Base-by-base conservation (phyloP, 805 yeast genomes). In the Ogataea pini region DNA sequence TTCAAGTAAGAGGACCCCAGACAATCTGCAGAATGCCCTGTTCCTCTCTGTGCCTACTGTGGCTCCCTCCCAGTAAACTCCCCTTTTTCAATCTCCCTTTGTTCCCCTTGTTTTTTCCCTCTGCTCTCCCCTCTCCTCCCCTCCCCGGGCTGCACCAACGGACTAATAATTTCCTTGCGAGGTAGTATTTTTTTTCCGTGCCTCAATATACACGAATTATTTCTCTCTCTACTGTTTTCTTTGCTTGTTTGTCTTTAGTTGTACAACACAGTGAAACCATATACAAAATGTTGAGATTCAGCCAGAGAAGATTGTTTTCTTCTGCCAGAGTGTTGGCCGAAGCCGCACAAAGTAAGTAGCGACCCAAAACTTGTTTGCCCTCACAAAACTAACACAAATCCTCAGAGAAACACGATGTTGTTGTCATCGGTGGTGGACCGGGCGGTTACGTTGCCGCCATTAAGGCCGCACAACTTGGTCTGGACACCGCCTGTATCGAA, bases 381-480 rank as follows among this genome's bases (percentile, higher is more conserved):
- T 28, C 31, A 10, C 14, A 28, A 17, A n/a, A 31, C 58, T 56
- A 56, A 56, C 59, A 37, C 34, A 13, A 14, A n/a, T 19, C 13
- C 14, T 17, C n/a, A 56, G 63, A 64, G 61, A 84, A 85, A 65
- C 94, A 89, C 68, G 98, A 94, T 64, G 81, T 94, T 47, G 96
- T 92, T 47, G 89, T 94, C 61, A 86, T 94, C 65, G 99, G 99
- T 60, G 98, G 97, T 62, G 99, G 99, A 50, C 99, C 99, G 59
- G 99, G 98, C 71, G 99, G 99, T 54, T 94, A 94, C 70, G 94
- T 94, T 61, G 98, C 97, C 47, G 99, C 99, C 64, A 94, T 94
- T 71, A 92, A 89, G 72, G 97, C 97, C 51, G 99, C 99, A 43
- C 99, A 94, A 77, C 78, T 91, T 52, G 97, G 97, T 36, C 79